These are phyloP conservation scores for Lactarius tabidus DNA, from an alignment of 768 basidiomycete genomes.

Conservation along the genomic window DNA sequence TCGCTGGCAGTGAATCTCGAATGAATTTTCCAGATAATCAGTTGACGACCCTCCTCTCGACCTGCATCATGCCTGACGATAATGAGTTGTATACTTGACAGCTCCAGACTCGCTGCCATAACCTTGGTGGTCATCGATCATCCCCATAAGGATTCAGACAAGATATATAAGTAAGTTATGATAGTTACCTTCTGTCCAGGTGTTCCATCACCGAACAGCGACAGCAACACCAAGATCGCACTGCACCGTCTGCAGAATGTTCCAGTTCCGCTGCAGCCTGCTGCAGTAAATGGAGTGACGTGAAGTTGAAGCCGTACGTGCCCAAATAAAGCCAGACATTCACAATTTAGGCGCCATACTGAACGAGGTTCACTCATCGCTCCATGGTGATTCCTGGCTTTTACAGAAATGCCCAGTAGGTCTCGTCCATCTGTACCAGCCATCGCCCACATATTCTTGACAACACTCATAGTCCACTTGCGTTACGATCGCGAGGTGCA, in stretches of 20 bases:
- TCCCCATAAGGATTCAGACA: too few relatives aligned
- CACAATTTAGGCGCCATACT: background rate
- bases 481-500: too few relatives aligned
- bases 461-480: too few relatives aligned
- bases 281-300: background rate
- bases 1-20: background rate
- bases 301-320: background rate
- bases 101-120: background rate
- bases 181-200: too few relatives aligned
- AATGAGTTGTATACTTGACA: background rate
- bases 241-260: background rate
- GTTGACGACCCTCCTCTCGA: background rate
- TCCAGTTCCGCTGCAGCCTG: background rate
- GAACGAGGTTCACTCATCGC: slow-evolving; percentile 1
- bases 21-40: background rate
- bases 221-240: background rate
- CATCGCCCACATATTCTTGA: too few relatives aligned
- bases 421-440: too few relatives aligned
- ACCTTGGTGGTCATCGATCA: background rate
- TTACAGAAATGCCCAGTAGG: too few relatives aligned
- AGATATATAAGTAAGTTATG: too few relatives aligned
- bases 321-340: background rate
- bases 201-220: too few relatives aligned
- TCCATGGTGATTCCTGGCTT: background rate
- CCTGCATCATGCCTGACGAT: background rate